phyloP scores from a whole-genome alignment of 345 rosid species.

The Eucalyptus sideroxylon region DNA sequence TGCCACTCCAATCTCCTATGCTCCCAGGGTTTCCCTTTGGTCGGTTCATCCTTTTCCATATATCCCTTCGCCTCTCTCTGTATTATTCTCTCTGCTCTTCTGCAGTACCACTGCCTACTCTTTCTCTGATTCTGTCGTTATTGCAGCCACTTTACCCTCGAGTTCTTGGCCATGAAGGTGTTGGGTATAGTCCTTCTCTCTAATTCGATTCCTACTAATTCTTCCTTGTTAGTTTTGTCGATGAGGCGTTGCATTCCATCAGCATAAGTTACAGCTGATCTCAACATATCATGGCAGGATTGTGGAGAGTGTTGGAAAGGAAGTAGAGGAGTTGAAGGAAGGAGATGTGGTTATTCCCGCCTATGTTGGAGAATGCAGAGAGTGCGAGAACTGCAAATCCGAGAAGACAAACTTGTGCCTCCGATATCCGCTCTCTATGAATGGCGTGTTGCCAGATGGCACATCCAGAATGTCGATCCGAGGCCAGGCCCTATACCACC shows the following conservation, averaged over 20 bases:
- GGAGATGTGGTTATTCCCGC: conserved; percentile 59
- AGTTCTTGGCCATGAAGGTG: conserved; percentile 77
- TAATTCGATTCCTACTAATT: not conserved
- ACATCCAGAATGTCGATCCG: conserved; percentile 43
- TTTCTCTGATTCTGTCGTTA: not conserved
- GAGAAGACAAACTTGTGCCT: conserved; percentile 35
- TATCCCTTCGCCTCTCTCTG: not conserved
- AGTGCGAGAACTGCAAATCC: conserved; percentile 45
- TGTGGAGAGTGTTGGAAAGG: conserved; percentile 58
- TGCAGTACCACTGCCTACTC: not conserved
- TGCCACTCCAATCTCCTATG: conserved; percentile 44
- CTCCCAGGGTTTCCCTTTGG: conserved; percentile 18
- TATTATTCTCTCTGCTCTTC: not conserved
- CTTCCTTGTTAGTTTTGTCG: not conserved
- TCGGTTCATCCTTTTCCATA: not conserved
- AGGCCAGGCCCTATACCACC: conserved; percentile 32
- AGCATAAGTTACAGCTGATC: not conserved
- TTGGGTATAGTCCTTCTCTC: conserved; percentile 24
- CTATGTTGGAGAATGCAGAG: conserved; percentile 35
- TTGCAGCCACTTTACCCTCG: conserved; percentile 48
- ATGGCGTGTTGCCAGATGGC: conserved; percentile 36
- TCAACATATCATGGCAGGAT: conserved; percentile 4
- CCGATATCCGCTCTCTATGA: conserved; percentile 11
- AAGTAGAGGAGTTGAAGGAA: conserved; percentile 29
- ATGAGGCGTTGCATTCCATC: not conserved